phyloP scores from a whole-genome alignment of 2,329 filamentous ascomycete genomes.

The Colletotrichum spinosum region DNA sequence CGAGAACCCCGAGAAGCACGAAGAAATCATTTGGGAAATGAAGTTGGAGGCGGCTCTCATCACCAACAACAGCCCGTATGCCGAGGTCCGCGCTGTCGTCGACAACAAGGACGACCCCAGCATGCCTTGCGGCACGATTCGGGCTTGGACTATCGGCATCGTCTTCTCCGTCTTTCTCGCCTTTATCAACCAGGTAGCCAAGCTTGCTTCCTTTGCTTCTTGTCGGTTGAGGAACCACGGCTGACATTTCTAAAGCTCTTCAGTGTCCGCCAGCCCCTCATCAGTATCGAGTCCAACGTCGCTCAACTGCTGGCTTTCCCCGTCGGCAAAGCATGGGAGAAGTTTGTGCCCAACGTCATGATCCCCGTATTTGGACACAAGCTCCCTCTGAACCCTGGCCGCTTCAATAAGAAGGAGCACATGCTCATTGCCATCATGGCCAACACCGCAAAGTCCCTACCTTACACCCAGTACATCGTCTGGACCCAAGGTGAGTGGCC shows the following conservation, averaged over 20 bases:
- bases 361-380: conserved; percentile 59
- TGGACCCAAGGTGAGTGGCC: conserved; percentile 57
- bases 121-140: conserved; percentile 64
- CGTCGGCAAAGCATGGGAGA: conserved; percentile 63
- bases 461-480: conserved; percentile 62
- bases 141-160: conserved; percentile 66
- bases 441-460: conserved; percentile 59
- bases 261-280: conserved; percentile 66
- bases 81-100: conserved; percentile 67
- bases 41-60: conserved; percentile 66
- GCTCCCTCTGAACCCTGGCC: conserved; percentile 65
- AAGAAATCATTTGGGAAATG: conserved; percentile 63
- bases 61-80: conserved; percentile 67
- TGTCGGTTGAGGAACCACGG: not conserved
- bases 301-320: conserved; percentile 69
- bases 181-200: conserved; percentile 60
- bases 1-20: conserved; percentile 58
- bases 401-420: conserved; percentile 71
- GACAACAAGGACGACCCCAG: conserved; percentile 65
- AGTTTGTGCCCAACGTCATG: conserved; percentile 61
- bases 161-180: conserved; percentile 61
- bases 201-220: not conserved
- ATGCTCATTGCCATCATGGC: conserved; percentile 71
- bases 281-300: conserved; percentile 66
- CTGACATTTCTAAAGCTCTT: conserved; percentile 53